These are phyloP conservation scores for Fusarium phyllophilum DNA, from an alignment of 2,329 filamentous ascomycete genomes.

Conservation along the genomic window DNA sequence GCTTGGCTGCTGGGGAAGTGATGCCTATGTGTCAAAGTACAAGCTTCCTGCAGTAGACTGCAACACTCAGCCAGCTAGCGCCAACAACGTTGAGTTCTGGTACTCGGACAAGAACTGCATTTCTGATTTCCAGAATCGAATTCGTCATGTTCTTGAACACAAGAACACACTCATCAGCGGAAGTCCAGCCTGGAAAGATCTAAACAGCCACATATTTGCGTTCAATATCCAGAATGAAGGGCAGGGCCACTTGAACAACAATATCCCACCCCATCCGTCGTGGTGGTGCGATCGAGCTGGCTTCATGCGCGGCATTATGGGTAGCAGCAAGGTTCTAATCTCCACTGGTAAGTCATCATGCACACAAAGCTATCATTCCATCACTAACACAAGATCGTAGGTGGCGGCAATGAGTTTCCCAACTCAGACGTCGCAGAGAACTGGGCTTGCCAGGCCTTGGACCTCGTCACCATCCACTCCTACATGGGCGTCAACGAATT, in stretches of 20 bases:
- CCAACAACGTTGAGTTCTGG: background rate
- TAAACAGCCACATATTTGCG: background rate
- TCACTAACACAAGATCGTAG: accelerated
- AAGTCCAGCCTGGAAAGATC: background rate
- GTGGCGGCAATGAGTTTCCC: background rate
- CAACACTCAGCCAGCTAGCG: background rate
- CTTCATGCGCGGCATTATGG: background rate
- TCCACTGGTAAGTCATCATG: background rate
- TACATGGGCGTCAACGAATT: background rate
- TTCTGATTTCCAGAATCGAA: background rate
- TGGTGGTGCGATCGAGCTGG: background rate
- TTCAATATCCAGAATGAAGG: background rate
- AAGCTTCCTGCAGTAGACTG: background rate
- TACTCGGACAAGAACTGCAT: background rate
- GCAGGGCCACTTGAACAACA: background rate
- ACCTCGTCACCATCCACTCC: background rate
- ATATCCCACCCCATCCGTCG: background rate
- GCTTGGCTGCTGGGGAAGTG: background rate
- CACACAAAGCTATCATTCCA: background rate
- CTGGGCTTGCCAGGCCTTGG: background rate
- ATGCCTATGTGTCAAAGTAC: background rate
- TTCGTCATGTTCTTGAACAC: background rate
- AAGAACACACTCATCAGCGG: background rate
- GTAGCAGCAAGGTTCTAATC: background rate
- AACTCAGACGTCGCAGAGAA: background rate